Conservation (phyloP, 768 basidiomycete species). For the Rhodotorula babjevae region DNA sequence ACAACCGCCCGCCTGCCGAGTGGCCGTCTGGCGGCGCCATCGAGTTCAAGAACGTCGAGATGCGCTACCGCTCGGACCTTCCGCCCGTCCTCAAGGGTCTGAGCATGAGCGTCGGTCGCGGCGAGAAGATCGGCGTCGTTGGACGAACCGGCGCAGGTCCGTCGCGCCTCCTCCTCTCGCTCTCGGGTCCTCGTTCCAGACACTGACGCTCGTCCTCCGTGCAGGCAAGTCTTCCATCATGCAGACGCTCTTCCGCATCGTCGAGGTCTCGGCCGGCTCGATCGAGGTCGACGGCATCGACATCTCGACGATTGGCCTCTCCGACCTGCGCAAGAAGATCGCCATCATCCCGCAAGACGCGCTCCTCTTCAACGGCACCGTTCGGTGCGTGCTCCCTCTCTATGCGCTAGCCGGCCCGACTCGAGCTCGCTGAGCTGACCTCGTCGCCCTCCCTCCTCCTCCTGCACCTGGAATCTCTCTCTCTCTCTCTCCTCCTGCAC, state of each 20-base stretch:
- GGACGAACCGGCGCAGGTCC: constrained; percentile 52
- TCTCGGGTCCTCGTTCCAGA: constrained; percentile 64
- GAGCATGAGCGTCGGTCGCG: constrained; percentile 62
- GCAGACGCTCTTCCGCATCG: constrained; percentile 76
- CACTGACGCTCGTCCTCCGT: constrained; percentile 48
- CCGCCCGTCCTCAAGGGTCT: constrained; percentile 80
- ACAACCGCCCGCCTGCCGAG: constrained; percentile 56
- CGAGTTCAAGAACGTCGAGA: constrained; percentile 67
- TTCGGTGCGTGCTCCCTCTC: constrained; percentile 5
- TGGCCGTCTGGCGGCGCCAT: constrained; percentile 76
- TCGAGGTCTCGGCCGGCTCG: constrained; percentile 68
- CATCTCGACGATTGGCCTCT: constrained; percentile 71
- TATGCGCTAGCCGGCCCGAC: no score
- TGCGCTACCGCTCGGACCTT: constrained; percentile 82
- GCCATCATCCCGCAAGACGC: constrained; percentile 45
- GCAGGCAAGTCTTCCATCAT: constrained; percentile 67
- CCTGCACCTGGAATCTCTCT: no score
- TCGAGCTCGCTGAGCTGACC: no score
- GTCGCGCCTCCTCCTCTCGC: neutral
- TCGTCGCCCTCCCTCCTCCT: no score
- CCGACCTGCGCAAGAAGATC: constrained; percentile 42
- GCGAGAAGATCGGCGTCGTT: constrained; percentile 90
- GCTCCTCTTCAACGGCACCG: constrained; percentile 65
- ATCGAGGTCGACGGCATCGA: constrained; percentile 80
- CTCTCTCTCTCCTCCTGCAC: no score